phyloP scores from a whole-genome alignment of 192 early-diverging fungal genomes.

The Backusella tuberculispora region DNA sequence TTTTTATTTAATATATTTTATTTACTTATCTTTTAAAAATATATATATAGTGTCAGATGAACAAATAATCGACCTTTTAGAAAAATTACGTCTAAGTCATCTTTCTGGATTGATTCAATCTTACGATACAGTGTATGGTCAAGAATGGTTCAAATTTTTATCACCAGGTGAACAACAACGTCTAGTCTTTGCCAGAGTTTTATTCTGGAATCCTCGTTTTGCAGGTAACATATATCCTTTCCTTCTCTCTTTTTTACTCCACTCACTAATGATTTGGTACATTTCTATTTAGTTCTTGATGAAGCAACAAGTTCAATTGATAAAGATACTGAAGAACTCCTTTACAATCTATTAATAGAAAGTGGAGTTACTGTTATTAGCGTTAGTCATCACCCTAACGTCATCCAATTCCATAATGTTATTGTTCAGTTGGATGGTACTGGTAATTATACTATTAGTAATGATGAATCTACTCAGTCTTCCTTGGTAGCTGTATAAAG shows the following conservation, averaged over 20 bases:
- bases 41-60: constrained; percentile 46
- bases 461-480: neutral
- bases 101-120: constrained; percentile 40
- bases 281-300: constrained; percentile 53
- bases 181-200: constrained; percentile 68
- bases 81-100: constrained; percentile 45
- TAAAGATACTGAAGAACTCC: constrained; percentile 44
- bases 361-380: constrained; percentile 86
- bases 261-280: constrained; percentile 32
- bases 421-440: constrained; percentile 46
- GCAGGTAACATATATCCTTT: constrained; percentile 48
- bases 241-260: constrained; percentile 5
- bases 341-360: constrained; percentile 65
- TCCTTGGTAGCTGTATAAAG: constrained; percentile 9
- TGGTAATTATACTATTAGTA: constrained; percentile 34
- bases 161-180: constrained; percentile 82
- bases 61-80: constrained; percentile 43
- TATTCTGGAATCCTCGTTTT: constrained; percentile 75
- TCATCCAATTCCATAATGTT: constrained; percentile 54
- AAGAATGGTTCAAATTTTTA: constrained; percentile 68
- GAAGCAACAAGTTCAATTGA: constrained; percentile 76
- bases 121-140: constrained; percentile 49
- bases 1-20: neutral
- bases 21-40: constrained; percentile 8
- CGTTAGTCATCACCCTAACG: constrained; percentile 75